phyloP scores from a whole-genome alignment of 2,329 filamentous ascomycete species.

The Paraphaeosphaeria minitans region DNA sequence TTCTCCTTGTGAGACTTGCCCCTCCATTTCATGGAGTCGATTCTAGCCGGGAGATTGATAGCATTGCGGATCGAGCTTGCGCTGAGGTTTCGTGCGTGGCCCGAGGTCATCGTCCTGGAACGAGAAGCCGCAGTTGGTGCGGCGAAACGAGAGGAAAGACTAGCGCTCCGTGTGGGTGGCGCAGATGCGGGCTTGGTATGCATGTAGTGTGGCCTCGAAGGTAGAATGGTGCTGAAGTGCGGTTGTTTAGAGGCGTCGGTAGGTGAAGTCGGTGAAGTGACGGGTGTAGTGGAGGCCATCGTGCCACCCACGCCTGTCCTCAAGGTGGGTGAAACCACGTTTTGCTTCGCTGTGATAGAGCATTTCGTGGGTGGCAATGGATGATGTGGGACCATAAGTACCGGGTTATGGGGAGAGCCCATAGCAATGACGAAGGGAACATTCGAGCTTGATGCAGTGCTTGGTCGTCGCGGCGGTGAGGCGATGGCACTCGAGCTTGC shows the following conservation, averaged over 20 bases:
- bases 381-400: constrained; percentile 27
- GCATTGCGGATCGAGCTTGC: constrained; percentile 29
- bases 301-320: constrained; percentile 36
- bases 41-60: constrained; percentile 24
- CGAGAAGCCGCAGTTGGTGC: constrained; percentile 12
- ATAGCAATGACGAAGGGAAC: constrained; percentile 39
- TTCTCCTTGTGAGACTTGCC: constrained; percentile 29
- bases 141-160: constrained; percentile 5
- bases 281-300: constrained; percentile 34
- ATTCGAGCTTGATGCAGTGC: constrained; percentile 24
- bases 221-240: neutral
- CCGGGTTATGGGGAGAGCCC: constrained; percentile 38
- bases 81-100: constrained; percentile 32
- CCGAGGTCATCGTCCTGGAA: constrained; percentile 15
- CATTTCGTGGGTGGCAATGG: constrained; percentile 25
- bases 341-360: constrained; percentile 30
- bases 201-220: neutral
- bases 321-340: constrained; percentile 21
- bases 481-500: constrained; percentile 11
- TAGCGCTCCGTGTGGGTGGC: constrained; percentile 11
- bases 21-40: constrained; percentile 29
- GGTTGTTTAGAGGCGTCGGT: constrained; percentile 12
- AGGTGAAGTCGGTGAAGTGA: constrained; percentile 26
- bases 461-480: constrained; percentile 22
- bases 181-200: neutral